Percentiles rank a stretch among this genome's conserved stretches.
phyloP scores from a whole-genome alignment of 371 early-diverging fungal genomes.

The Capillidium heterosporum region DNA sequence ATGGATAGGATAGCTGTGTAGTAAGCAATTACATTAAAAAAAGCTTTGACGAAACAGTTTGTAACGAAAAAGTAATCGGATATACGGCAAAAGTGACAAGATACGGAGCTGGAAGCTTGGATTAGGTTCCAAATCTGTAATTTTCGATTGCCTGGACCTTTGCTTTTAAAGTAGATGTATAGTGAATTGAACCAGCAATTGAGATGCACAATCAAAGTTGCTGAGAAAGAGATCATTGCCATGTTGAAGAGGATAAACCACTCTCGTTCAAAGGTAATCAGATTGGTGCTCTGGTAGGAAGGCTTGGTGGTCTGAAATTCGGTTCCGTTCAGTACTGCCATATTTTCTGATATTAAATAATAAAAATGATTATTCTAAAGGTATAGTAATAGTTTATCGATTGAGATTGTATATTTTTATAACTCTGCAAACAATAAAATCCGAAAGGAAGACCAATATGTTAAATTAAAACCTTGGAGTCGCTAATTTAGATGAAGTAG shows the following conservation, averaged over 20 bases:
- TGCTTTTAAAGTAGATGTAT: not conserved
- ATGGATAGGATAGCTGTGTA: not conserved
- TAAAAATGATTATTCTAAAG: too few relatives aligned
- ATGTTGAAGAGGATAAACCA: constrained; percentile 1
- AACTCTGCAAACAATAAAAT: too few relatives aligned
- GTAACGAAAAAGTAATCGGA: not conserved
- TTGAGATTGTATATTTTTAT: too few relatives aligned
- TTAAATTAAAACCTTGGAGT: too few relatives aligned
- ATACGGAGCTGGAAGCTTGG: not conserved
- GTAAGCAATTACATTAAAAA: not conserved
- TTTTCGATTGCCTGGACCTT: not conserved
- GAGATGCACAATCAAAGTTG: constrained; percentile 3
- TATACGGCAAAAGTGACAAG: not conserved
- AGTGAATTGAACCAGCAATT: not conserved
- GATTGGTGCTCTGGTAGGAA: too few relatives aligned
- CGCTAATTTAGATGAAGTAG: too few relatives aligned
- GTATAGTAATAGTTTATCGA: too few relatives aligned
- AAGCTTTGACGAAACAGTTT: not conserved
- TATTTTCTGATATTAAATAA: too few relatives aligned
- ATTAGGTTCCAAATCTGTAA: not conserved
- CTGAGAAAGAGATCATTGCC: constrained; percentile 3
- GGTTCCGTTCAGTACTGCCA: too few relatives aligned
- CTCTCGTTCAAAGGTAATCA: not conserved
- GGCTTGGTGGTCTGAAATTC: too few relatives aligned
- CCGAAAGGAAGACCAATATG: too few relatives aligned